A percentile compares a stretch with the other conserved stretches of the same genome.
Conservation (phyloP, 23 red algal species). For the Gracilaria caudata region DNA sequence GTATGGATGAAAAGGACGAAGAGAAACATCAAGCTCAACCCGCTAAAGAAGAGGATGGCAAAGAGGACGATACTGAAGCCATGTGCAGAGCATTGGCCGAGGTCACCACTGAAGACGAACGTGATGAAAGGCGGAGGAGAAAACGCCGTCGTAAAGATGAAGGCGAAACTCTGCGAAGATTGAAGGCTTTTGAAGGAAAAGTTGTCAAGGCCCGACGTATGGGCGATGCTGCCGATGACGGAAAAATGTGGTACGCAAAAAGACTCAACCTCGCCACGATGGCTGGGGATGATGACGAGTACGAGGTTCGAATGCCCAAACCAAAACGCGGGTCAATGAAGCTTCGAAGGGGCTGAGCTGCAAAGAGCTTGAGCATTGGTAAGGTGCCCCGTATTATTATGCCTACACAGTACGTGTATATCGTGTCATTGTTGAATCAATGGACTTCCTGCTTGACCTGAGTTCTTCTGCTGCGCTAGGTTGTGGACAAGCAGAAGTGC, state of each 20-base stretch:
- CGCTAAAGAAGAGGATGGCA: slow-evolving; percentile 5
- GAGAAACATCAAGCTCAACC: slow-evolving; percentile 5
- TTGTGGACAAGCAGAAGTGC: neutral
- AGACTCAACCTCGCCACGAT: slow-evolving; percentile 14
- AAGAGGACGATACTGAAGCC: slow-evolving; percentile 38
- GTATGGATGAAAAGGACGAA: slow-evolving; percentile 25
- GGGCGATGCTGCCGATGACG: slow-evolving; percentile 25
- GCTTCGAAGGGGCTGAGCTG: slow-evolving; percentile 1
- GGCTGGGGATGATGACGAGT: slow-evolving; percentile 15
- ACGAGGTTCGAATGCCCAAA: slow-evolving; percentile 13
- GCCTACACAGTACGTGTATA: slow-evolving; percentile 14
- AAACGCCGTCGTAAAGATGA: slow-evolving; percentile 39
- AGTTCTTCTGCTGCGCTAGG: neutral
- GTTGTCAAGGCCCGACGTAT: slow-evolving; percentile 26
- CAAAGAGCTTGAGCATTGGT: too few relatives aligned
- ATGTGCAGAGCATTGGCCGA: slow-evolving; percentile 36
- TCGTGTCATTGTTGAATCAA: slow-evolving; percentile 6
- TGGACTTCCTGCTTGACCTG: slow-evolving; percentile 1
- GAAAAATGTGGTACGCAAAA: slow-evolving; percentile 42
- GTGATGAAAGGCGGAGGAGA: slow-evolving; percentile 19
- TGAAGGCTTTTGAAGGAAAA: slow-evolving; percentile 39
- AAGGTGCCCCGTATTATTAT: neutral
- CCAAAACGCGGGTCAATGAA: neutral
- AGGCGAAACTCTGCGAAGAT: slow-evolving; percentile 20
- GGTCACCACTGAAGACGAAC: slow-evolving; percentile 38